phyloP scores from a whole-genome alignment of 768 basidiomycete species.

The Leccinum uliginosum region DNA sequence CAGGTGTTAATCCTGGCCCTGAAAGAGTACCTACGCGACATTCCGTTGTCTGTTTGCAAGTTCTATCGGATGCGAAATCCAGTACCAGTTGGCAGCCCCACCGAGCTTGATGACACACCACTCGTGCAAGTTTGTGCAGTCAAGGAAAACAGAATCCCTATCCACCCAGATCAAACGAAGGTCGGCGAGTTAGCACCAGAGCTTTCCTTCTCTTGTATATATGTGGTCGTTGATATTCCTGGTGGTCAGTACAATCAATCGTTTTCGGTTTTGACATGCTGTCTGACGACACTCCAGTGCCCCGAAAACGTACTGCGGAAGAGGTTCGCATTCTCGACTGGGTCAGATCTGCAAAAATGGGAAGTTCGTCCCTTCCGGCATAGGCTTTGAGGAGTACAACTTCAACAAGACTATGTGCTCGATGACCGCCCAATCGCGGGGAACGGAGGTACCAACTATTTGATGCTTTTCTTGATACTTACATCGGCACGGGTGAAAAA shows the following conservation, averaged over 20 bases:
- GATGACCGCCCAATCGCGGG: too few relatives aligned
- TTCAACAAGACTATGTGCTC: neutral
- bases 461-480: too few relatives aligned
- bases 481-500: too few relatives aligned
- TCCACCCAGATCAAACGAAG: too few relatives aligned
- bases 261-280: neutral
- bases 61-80: neutral
- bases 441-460: too few relatives aligned
- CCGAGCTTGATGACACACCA: neutral
- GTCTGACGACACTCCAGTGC: neutral
- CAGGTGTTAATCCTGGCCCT: too few relatives aligned
- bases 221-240: neutral
- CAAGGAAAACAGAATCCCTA: neutral
- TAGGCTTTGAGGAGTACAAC: too few relatives aligned
- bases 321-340: too few relatives aligned
- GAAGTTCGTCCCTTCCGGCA: too few relatives aligned
- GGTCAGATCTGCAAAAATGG: too few relatives aligned
- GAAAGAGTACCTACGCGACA: neutral
- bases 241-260: neutral
- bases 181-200: too few relatives aligned
- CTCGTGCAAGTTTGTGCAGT: neutral
- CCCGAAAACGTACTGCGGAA: too few relatives aligned
- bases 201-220: neutral
- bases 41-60: neutral
- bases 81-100: neutral